These are phyloP conservation scores for Phytophthora foliorum DNA, from an alignment of 352 stramenopile species.

Conservation along the genomic window DNA sequence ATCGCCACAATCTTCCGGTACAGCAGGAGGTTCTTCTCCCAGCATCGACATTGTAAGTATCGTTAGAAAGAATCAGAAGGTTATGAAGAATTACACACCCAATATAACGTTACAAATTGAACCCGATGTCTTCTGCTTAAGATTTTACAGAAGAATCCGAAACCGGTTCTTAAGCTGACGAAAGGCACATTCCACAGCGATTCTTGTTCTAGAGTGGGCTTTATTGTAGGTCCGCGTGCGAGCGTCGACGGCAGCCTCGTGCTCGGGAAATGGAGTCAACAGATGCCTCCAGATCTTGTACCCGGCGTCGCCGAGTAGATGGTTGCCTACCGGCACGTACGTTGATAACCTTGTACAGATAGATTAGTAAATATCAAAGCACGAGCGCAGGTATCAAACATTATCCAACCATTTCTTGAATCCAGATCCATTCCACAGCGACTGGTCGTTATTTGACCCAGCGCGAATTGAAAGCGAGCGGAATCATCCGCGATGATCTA, in stretches of 20 bases:
- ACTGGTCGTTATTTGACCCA: conserved; percentile 33
- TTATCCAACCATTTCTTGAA: conserved; percentile 1
- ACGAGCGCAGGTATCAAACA: too few relatives aligned
- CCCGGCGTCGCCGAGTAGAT: conserved; percentile 7
- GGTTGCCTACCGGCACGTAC: conserved; percentile 1
- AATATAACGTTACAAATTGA: conserved; percentile 22
- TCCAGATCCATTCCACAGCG: conserved; percentile 21
- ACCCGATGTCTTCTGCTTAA: conserved; percentile 16
- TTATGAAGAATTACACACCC: conserved; percentile 26
- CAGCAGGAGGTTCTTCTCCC: background rate
- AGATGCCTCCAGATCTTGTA: conserved; percentile 26
- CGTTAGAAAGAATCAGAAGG: conserved; percentile 1
- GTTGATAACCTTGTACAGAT: conserved; percentile 1
- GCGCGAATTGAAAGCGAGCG: conserved; percentile 20
- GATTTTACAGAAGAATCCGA: conserved; percentile 14
- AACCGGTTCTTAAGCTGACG: conserved; percentile 21
- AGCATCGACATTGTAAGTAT: background rate
- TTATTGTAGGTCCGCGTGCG: conserved; percentile 23
- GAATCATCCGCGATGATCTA: conserved; percentile 9
- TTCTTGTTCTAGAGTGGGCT: conserved; percentile 13
- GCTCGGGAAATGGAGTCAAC: conserved; percentile 20
- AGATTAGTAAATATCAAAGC: background rate
- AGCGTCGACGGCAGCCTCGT: background rate
- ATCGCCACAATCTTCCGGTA: background rate
- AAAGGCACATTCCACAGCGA: conserved; percentile 31